Conservation (phyloP, 2,329 filamentous ascomycete species). For the Colletotrichum paranaense region DNA sequence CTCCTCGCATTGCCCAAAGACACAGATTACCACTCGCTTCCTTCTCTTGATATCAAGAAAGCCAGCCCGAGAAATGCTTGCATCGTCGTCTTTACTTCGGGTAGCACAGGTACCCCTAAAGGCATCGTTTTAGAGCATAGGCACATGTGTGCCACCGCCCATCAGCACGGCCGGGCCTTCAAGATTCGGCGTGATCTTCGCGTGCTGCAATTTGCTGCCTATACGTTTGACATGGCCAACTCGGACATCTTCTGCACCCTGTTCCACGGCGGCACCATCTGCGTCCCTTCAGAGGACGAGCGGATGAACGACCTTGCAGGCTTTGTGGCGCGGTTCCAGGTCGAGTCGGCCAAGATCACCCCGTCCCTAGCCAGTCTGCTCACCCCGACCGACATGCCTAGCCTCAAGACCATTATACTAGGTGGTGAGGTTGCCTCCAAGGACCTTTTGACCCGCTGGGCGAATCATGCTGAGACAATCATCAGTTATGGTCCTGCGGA, state of each 20-base stretch:
- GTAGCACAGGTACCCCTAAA: conserved; percentile 21
- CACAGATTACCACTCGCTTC: background rate
- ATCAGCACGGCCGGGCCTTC: conserved; percentile 4
- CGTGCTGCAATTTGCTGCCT: conserved; percentile 37
- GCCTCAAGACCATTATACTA: background rate
- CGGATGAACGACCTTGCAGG: conserved; percentile 23
- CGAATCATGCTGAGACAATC: background rate
- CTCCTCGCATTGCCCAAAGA: background rate
- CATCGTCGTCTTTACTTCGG: conserved; percentile 35
- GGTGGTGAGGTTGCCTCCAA: background rate
- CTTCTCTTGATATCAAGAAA: background rate
- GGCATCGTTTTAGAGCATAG: conserved; percentile 36
- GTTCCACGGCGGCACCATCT: conserved; percentile 33
- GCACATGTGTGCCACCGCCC: conserved; percentile 2
- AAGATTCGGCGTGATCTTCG: conserved; percentile 12
- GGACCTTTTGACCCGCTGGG: too few relatives aligned
- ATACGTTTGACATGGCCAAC: conserved; percentile 36
- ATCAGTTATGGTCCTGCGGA: background rate
- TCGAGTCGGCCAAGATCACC: conserved; percentile 30
- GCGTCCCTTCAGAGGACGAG: conserved; percentile 33
- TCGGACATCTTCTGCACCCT: conserved; percentile 27
- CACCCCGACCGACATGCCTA: conserved; percentile 23
- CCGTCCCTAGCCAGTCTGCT: conserved; percentile 31
- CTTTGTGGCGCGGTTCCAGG: conserved; percentile 16
- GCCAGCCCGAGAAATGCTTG: background rate